Base-by-base conservation (phyloP, 2,329 filamentous ascomycete genomes). In the Phialocephala subalpina region DNA sequence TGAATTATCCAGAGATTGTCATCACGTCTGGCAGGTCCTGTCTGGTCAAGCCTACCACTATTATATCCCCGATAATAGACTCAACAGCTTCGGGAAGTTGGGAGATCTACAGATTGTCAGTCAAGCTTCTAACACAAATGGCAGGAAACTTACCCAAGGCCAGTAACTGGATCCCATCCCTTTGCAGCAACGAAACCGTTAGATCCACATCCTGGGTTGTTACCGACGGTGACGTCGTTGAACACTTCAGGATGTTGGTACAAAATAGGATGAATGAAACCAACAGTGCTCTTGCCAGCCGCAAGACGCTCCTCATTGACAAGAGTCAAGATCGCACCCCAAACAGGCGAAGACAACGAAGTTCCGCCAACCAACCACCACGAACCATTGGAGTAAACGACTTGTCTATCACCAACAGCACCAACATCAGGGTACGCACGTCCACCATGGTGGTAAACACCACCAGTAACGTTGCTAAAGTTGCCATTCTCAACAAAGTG, bases 251-350 rank as follows among this genome's bases (percentile, higher is more conserved):
- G 69, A 47, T 72, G 68, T 60, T 63, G 52, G 49, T 72, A 72
- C 14, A 82, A 70, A 49, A 78, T 75, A 0, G 80, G 80, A 66
- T 82, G 81, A n/a, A 83, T 70, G 60, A 82, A 83, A 1, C 81
- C 81, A 14, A 83, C 72, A 11, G 79, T 71, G 9, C 76, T 73
- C 74, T 80, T 82, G 9, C 80, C 79, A 14, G 72, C 73, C 0
- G 73, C 74, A 42, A 82, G 72, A 11, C 80, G 76, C 56, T 78
- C 79, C 62, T 82, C 80, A 65, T 82, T 82, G 18, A 82, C 74
- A 73, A 81, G 70, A 2, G 78, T 82, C 16, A 83, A 69, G 57
- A 83, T 77, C 2, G 78, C 74, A 2, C 76, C 81, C 36, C 79
- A 77, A 6, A 79, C 78, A 5, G 82, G 82, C n/a, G 81, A 69